Percentiles rank a stretch among this genome's conserved stretches.
Evolutionary conservation across 1,284 basidiomycete genomes (phyloP).

Genomic region (Moesziomyces aphidis): DNA sequence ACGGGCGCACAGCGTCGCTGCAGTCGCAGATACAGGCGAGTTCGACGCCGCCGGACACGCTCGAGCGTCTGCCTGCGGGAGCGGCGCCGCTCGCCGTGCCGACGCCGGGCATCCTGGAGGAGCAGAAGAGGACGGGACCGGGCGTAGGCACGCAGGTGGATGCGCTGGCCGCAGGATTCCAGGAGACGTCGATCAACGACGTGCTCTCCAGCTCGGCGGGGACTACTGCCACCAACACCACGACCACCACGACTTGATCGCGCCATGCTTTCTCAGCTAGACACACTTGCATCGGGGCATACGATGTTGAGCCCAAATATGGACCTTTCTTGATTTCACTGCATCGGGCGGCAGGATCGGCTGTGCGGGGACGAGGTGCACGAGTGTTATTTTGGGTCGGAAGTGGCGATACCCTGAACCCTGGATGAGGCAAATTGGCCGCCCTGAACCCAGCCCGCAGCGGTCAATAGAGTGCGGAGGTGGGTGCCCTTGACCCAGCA

Average conservation of each 20-base stretch:
- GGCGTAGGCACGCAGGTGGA: conserved; percentile 33
- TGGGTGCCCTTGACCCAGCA: too few relatives aligned
- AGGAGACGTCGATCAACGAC: conserved; percentile 40
- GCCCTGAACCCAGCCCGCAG: neutral
- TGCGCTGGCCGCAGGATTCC: conserved; percentile 32
- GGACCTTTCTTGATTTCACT: neutral
- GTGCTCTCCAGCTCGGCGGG: conserved; percentile 24
- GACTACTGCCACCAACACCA: neutral
- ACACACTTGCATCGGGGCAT: too few relatives aligned
- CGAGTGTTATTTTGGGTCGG: too few relatives aligned
- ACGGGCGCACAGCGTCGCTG: conserved; percentile 22
- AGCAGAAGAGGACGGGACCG: conserved; percentile 23
- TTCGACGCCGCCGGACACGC: conserved; percentile 25
- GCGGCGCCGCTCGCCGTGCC: conserved; percentile 46
- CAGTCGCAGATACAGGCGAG: conserved; percentile 17
- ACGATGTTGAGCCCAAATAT: neutral
- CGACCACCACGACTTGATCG: conserved; percentile 7
- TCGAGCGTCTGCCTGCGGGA: conserved; percentile 35
- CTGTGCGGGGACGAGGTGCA: too few relatives aligned
- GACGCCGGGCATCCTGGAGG: conserved; percentile 38
- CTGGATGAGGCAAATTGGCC: neutral
- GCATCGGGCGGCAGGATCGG: neutral
- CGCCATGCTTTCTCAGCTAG: too few relatives aligned
- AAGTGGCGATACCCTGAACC: neutral
- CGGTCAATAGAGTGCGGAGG: too few relatives aligned